Evolutionary conservation across 805 yeast species (phyloP), one percentile per base, ranked within the genome.

Genomic region (Suhomyces sp.): DNA sequence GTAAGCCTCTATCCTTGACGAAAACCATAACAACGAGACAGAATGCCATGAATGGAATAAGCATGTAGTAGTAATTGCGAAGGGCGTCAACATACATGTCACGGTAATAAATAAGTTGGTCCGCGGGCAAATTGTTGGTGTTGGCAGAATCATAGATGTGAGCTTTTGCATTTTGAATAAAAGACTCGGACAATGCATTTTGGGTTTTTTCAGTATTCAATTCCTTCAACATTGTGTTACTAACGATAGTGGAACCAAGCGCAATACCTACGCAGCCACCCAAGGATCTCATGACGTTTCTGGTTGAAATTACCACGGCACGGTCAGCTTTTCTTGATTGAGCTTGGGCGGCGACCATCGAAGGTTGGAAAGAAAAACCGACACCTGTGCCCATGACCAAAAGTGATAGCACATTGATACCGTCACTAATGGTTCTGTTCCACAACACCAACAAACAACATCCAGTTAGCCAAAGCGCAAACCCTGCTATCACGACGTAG

Each of bases 231-330:
- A 74, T 55, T 0, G 73, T 58, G 54, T 73, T 75, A 50, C 74
- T 65, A 17, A 73, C 64, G 27, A 72, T 70, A 13, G 72, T 64
- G 1, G 79, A 71, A 21, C 71, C 62, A 8, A 79, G 64, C 0
- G 86, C 85, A 35, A 82, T 67, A 0, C 87, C 87, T 24, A 81
- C 66, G 1, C 86, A 76, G n/a, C 85, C 85, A 13, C 87, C 88
- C 51, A 84, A 75, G 2, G 84, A 78, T 50, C 87, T 67, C 45
- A 80, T 57, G 21, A 81, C 81, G 57, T 82, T 82, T 61, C 87
- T 71, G 1, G 84, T 71, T 2, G 84, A 73, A 8, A 82, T 81
- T 12, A 81, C 81, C 10, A 83, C 83, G 0, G 87, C 84, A 44
- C 88, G 63, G 54, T 83, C 86, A 3, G 76, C 68, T 47, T 76